Percentiles rank a stretch among this genome's conserved stretches.
Conservation (phyloP, 2,329 filamentous ascomycete genomes). For the Cladosporium sp. region DNA sequence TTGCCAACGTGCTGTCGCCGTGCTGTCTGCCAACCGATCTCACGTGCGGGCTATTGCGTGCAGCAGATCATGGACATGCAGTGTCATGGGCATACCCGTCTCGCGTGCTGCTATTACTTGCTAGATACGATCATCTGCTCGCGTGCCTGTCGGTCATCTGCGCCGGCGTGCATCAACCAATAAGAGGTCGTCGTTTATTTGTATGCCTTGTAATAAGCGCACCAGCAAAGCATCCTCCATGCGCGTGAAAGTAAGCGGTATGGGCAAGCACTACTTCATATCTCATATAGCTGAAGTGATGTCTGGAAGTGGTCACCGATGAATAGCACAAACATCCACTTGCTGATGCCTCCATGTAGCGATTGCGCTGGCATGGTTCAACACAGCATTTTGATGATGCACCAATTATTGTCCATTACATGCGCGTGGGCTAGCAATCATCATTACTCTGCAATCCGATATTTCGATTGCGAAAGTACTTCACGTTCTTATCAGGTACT, state of each 20-base stretch:
- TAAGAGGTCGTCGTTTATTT: neutral
- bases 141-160: neutral
- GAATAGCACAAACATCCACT: neutral
- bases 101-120: neutral
- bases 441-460: neutral
- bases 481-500: neutral
- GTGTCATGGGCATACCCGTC: neutral
- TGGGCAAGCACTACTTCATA: neutral
- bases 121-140: neutral
- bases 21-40: neutral
- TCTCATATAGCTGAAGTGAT: neutral
- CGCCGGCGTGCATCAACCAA: neutral
- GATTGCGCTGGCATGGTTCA: neutral
- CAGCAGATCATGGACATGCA: slow-evolving; percentile 1
- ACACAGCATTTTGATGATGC: neutral
- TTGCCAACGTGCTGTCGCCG: neutral
- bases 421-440: neutral
- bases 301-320: neutral
- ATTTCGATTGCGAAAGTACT: neutral
- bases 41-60: neutral
- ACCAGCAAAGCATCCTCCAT: neutral
- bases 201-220: neutral
- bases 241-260: neutral
- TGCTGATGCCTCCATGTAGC: neutral
- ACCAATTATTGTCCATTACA: neutral